Evolutionary conservation across 257 asterid species (phyloP).

Genomic region (Craterostigma plantagineum): DNA sequence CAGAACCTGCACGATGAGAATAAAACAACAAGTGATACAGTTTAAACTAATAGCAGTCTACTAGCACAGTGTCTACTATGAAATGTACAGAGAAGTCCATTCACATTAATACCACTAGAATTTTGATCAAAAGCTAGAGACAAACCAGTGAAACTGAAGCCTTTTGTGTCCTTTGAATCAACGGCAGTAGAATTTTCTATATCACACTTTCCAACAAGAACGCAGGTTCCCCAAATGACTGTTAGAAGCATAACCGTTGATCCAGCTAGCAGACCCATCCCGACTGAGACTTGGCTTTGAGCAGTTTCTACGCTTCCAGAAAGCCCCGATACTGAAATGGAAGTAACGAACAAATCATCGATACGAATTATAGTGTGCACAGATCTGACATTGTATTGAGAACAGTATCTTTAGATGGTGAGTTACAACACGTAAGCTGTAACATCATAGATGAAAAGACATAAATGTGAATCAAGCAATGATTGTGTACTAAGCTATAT

Average conservation of each 20-base stretch:
- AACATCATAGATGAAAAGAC: too few species aligned
- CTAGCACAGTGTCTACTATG: background rate
- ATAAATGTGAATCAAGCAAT: too few species aligned
- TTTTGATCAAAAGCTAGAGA: conserved; percentile 9
- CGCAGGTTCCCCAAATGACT: conserved; percentile 76
- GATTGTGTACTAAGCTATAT: too few species aligned
- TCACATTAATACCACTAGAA: too few species aligned
- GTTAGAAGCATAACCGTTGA: conserved; percentile 93
- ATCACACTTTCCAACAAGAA: conserved; percentile 73
- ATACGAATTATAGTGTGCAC: background rate
- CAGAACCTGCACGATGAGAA: conserved; percentile 41
- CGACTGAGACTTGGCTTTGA: conserved; percentile 88
- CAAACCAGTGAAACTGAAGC: conserved; percentile 57
- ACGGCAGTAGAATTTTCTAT: conserved; percentile 12
- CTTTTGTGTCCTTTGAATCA: conserved; percentile 13
- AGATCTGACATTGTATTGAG: too few species aligned
- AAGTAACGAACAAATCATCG: background rate
- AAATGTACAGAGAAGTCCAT: background rate
- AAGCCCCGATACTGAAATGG: conserved; percentile 58
- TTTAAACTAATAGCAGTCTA: conserved; percentile 1
- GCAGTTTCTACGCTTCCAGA: conserved; percentile 64
- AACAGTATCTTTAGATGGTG: too few species aligned
- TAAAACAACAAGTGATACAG: conserved; percentile 37
- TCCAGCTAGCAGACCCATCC: conserved; percentile 94
- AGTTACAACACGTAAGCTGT: too few species aligned